Percentiles rank a stretch among this genome's conserved stretches.
These are phyloP conservation scores for Melocanna baccifera DNA, from an alignment of 176 grass and related monocot genomes.

Conservation along the genomic window DNA sequence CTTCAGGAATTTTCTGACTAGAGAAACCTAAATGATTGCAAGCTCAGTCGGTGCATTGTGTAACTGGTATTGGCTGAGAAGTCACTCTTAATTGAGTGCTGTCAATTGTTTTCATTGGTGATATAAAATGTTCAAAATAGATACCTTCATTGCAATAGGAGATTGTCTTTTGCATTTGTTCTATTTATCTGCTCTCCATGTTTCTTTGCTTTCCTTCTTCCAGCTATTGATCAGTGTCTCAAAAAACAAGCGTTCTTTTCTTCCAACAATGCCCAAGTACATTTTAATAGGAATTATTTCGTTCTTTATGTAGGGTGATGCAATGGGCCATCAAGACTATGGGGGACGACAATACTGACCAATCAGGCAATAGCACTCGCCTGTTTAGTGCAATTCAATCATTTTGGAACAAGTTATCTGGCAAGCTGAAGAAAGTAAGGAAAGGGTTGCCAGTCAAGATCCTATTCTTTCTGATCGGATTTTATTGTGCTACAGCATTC, in stretches of 20 bases:
- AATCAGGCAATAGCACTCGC: slow-evolving; percentile 51
- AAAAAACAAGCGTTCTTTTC: neutral
- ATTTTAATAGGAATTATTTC: neutral
- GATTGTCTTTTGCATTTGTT: neutral
- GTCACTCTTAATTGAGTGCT: neutral
- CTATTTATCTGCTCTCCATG: neutral
- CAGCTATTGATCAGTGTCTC: neutral
- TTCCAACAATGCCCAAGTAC: neutral
- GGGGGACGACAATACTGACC: slow-evolving; percentile 33
- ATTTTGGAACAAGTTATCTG: slow-evolving; percentile 42
- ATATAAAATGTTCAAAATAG: neutral
- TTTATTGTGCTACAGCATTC: slow-evolving; percentile 90
- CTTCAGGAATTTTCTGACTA: neutral
- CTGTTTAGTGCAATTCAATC: slow-evolving; percentile 54
- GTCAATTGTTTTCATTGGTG: neutral
- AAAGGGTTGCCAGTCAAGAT: slow-evolving; percentile 67
- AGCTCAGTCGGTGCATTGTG: neutral
- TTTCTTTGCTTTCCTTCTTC: neutral
- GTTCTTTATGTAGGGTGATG: slow-evolving; percentile 15
- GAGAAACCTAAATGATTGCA: neutral
- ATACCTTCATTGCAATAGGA: neutral
- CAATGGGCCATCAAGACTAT: slow-evolving; percentile 48
- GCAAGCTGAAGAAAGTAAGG: slow-evolving; percentile 49
- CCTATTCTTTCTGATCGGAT: slow-evolving; percentile 80
- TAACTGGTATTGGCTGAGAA: neutral